These are phyloP conservation scores for Talaromyces pinophilus DNA, from an alignment of 2,329 filamentous ascomycete species.

Conservation along the genomic window DNA sequence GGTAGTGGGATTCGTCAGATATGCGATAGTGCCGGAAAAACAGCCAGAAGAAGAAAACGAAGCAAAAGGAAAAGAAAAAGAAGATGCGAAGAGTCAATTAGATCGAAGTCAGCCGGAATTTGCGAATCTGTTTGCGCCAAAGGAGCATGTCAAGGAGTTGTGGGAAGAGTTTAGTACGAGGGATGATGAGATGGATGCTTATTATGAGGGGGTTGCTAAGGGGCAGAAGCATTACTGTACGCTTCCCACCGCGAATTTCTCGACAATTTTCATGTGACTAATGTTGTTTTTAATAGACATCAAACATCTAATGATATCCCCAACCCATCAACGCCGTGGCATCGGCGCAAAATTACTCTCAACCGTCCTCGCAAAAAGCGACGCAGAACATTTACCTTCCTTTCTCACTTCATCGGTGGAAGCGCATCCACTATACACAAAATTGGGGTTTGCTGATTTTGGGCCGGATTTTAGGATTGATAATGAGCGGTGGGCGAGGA, in stretches of 20 bases:
- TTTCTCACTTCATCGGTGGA: constrained; percentile 19
- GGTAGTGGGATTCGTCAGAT: constrained; percentile 17
- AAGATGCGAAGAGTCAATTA: background rate
- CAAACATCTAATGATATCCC: constrained; percentile 19
- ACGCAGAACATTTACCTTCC: constrained; percentile 1
- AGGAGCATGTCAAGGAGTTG: constrained; percentile 11
- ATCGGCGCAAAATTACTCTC: constrained; percentile 14
- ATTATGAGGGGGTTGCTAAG: constrained; percentile 3
- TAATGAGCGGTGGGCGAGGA: constrained; percentile 15
- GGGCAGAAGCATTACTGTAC: constrained; percentile 14
- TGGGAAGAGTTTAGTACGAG: constrained; percentile 12
- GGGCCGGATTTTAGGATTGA: constrained; percentile 16
- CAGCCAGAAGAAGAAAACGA: background rate
- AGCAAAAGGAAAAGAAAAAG: background rate
- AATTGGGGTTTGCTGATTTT: constrained; percentile 13
- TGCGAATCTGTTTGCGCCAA: background rate
- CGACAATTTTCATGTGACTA: background rate
- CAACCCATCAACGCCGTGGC: constrained; percentile 19
- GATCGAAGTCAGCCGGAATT: background rate
- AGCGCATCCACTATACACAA: constrained; percentile 10
- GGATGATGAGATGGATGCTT: constrained; percentile 20
- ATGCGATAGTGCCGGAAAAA: background rate
- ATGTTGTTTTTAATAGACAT: background rate
- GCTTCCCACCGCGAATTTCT: background rate
- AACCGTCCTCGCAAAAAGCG: constrained; percentile 15